Percentiles rank a stretch among this genome's conserved stretches.
Conservation (phyloP, 2,329 filamentous ascomycete genomes). For the Cladosporium sphaerospermum region DNA sequence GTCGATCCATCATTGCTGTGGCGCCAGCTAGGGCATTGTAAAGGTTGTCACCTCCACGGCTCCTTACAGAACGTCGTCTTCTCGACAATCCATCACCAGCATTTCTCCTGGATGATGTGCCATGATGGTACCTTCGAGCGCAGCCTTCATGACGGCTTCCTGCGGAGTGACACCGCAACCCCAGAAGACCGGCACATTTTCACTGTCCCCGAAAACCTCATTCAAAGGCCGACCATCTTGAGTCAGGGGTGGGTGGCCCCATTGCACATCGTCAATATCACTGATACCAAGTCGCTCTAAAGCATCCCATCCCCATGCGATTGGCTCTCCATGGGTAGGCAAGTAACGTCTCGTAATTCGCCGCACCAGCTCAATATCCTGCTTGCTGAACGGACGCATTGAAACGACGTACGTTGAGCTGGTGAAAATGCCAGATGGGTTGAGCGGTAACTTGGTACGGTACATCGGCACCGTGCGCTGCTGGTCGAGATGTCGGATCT, state of each 20-base stretch:
- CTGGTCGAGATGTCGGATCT: slow-evolving; percentile 45
- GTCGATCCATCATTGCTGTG: not conserved
- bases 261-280: slow-evolving; percentile 50
- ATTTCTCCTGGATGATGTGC: slow-evolving; percentile 58
- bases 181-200: slow-evolving; percentile 54
- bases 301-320: slow-evolving; percentile 60
- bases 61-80: slow-evolving; percentile 33
- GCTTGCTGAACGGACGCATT: slow-evolving; percentile 52
- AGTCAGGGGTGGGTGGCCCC: slow-evolving; percentile 46
- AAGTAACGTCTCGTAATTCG: slow-evolving; percentile 50
- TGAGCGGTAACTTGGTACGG: slow-evolving; percentile 50
- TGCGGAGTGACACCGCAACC: slow-evolving; percentile 63
- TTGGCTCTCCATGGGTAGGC: slow-evolving; percentile 57
- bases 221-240: slow-evolving; percentile 26
- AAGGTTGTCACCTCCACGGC: not conserved
- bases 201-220: slow-evolving; percentile 27
- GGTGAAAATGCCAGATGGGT: slow-evolving; percentile 53
- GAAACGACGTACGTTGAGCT: slow-evolving; percentile 53
- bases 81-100: slow-evolving; percentile 50
- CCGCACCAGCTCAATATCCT: slow-evolving; percentile 48
- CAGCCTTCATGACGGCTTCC: slow-evolving; percentile 54
- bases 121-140: slow-evolving; percentile 51
- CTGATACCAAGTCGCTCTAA: slow-evolving; percentile 47
- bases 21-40: too few relatives aligned
- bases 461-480: slow-evolving; percentile 57